A percentile compares a stretch with the other conserved stretches of the same genome.
phyloP scores from a whole-genome alignment of 352 stramenopile species.

The Pythium apleroticum region DNA sequence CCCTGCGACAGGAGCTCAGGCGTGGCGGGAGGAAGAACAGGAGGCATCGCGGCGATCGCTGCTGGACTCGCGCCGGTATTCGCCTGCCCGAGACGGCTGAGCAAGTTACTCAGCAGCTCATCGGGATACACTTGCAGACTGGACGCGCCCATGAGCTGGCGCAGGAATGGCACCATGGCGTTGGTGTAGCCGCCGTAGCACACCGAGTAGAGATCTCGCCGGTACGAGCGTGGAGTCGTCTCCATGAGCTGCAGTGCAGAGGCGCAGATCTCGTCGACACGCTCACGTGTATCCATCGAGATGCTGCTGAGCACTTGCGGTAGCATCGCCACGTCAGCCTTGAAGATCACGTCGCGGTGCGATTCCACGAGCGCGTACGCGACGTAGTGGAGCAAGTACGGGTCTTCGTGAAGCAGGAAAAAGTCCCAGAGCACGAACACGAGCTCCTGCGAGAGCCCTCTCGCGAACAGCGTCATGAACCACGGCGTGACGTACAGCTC shows the following conservation, averaged over 20 bases:
- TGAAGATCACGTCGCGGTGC: constrained; percentile 57
- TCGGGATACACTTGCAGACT: constrained; percentile 82
- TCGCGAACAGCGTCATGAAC: constrained; percentile 94
- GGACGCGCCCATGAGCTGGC: constrained; percentile 66
- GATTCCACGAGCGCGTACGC: constrained; percentile 78
- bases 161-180: constrained; percentile 62
- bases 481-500: constrained; percentile 93
- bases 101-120: constrained; percentile 77
- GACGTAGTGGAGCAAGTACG: constrained; percentile 89
- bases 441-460: constrained; percentile 66
- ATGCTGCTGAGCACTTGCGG: constrained; percentile 80
- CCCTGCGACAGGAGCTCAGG: constrained; percentile 14
- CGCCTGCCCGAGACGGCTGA: constrained; percentile 45
- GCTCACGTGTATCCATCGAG: constrained; percentile 52
- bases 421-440: constrained; percentile 91
- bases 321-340: constrained; percentile 71
- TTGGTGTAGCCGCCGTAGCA: constrained; percentile 80
- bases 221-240: constrained; percentile 73
- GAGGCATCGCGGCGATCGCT: constrained; percentile 17
- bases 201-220: constrained; percentile 76
- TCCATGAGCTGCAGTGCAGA: constrained; percentile 56
- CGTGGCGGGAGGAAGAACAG: background rate
- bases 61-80: constrained; percentile 15
- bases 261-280: constrained; percentile 60
- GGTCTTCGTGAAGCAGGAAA: constrained; percentile 88